A percentile compares a stretch with the other conserved stretches of the same genome.
phyloP scores from a whole-genome alignment of 2,329 filamentous ascomycete genomes.

The Fusarium luffae region DNA sequence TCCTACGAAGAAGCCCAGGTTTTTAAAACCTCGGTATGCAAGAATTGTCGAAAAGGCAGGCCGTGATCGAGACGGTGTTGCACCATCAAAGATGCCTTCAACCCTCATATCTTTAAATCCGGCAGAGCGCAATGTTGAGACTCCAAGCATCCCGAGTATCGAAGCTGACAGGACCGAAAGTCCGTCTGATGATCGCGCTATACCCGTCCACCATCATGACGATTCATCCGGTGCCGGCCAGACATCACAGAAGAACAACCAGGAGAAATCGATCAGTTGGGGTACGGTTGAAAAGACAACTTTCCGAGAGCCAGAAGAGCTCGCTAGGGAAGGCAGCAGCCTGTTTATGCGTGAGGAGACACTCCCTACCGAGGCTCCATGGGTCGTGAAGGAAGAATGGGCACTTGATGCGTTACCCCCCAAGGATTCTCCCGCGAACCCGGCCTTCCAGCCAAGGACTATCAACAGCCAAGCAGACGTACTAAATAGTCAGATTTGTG shows the following conservation, averaged over 20 bases:
- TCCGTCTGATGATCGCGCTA: conserved; percentile 6
- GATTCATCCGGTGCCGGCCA: not conserved
- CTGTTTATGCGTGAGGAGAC: conserved; percentile 37
- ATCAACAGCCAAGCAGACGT: not conserved
- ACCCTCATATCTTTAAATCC: conserved; percentile 48
- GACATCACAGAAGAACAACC: conserved; percentile 21
- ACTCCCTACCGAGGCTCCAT: not conserved
- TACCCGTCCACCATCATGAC: conserved; percentile 8
- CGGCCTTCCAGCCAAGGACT: not conserved
- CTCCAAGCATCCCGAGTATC: not conserved
- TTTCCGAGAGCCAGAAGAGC: conserved; percentile 41
- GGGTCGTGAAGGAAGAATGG: conserved; percentile 2
- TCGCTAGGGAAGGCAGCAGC: conserved; percentile 38
- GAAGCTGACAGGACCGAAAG: conserved; percentile 26
- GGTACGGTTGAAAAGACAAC: conserved; percentile 27
- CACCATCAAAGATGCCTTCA: conserved; percentile 50
- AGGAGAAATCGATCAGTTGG: conserved; percentile 46
- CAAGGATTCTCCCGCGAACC: not conserved
- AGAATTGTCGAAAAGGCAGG: conserved; percentile 57
- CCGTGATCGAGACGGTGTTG: conserved; percentile 58
- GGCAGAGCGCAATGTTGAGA: conserved; percentile 11
- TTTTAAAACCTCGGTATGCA: conserved; percentile 52
- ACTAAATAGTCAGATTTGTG: not conserved
- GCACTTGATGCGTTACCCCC: not conserved
- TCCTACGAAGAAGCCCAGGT: conserved; percentile 53